phyloP scores from a whole-genome alignment of 1,139 yeast species.

The Scheffersomyces lignicola region DNA sequence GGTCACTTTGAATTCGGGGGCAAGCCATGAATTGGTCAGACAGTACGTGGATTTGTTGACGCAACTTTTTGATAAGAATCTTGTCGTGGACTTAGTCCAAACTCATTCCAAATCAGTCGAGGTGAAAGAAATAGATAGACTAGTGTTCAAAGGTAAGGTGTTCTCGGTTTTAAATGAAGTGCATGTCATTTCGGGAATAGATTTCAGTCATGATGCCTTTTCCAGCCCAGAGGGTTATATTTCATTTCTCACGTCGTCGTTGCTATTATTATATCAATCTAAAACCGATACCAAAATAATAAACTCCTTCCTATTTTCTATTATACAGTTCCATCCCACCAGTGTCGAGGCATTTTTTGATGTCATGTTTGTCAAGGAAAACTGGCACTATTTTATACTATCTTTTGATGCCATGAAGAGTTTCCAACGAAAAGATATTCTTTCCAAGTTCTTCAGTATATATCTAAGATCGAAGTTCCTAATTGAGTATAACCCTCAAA shows the following conservation, averaged over 20 bases:
- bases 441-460: conserved; percentile 10
- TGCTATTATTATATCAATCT: conserved; percentile 13
- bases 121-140: conserved; percentile 35
- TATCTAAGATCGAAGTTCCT: conserved; percentile 7
- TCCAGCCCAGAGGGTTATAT: conserved; percentile 21
- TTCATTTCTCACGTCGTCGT: conserved; percentile 19
- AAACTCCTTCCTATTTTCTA: conserved; percentile 24
- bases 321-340: conserved; percentile 22
- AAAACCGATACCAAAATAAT: conserved; percentile 11
- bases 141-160: conserved; percentile 35
- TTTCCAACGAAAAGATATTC: conserved; percentile 24
- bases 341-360: conserved; percentile 22
- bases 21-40: conserved; percentile 4
- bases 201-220: conserved; percentile 15
- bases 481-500: neutral
- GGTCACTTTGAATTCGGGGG: conserved; percentile 1
- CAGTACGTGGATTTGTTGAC: conserved; percentile 14
- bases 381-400: conserved; percentile 20
- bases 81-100: conserved; percentile 16
- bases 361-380: conserved; percentile 18
- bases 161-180: conserved; percentile 28
- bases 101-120: conserved; percentile 13
- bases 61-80: conserved; percentile 19
- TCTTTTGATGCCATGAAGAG: conserved; percentile 23
- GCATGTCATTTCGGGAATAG: conserved; percentile 9